Base-by-base conservation (phyloP, 345 rosid genomes). In the Balakata baccata region DNA sequence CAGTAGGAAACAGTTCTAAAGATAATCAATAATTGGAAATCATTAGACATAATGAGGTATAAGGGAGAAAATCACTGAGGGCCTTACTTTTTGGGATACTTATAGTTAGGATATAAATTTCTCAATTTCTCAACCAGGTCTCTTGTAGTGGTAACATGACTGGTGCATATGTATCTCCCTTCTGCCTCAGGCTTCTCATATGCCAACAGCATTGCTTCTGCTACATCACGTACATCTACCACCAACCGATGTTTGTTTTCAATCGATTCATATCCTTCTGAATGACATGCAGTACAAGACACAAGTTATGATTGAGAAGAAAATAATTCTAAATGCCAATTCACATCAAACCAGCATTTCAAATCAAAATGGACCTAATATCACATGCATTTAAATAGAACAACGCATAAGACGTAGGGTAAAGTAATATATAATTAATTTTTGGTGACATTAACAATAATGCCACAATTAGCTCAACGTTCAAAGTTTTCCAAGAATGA, bases 151-250 rank as follows among this genome's bases (percentile, higher is more conserved):
- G 75, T 69, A 20, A 18, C 1, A 76, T 88, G 78, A 50, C 88
- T 65, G 13, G 61, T n/a, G 72, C 94, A 86, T 50, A 88, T 74
- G 75, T 91, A 89, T 81, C 97, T 83, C 51, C 93, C 92, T 82
- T 90, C 83, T 63, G 89, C 89, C 76, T 85, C 89, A 43, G 83
- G 79, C 71, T 84, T 89, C 83, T 85, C 90, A 56, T 88, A 87
- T 49, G 77, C 85, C 81, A 88, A 75, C 56, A 88, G 86, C 64
- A 90, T 75, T 50, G 90, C 89, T 75, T 76, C 80, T 60, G 87
- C 92, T 41, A 85, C 87, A 84, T 90, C 95, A 52, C 87, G 89
- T 68, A 87, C 92, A 65, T 90, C 95, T 23, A 73, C 75, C 4
- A 68, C 12, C 25, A 3, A 1, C 58, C 60, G 17, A 34, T 6